Evolutionary conservation across 2,329 filamentous ascomycete genomes (phyloP), one percentile per base, ranked within the genome.

Genomic region (Nemania sp.): DNA sequence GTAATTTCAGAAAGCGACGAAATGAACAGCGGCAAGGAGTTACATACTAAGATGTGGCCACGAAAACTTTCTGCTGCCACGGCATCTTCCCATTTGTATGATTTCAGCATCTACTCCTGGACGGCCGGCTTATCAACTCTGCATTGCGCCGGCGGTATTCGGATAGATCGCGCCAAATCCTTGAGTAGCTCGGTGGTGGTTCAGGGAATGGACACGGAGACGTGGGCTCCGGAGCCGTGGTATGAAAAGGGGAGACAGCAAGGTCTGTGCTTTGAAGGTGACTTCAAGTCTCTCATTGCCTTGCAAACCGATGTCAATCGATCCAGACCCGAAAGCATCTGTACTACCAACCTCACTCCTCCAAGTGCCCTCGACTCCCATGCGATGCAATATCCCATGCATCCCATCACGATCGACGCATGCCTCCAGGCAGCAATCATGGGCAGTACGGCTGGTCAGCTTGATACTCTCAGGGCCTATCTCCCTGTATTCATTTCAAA

Each of bases 81-180:
- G 3, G 7, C 15, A 0, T 66, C 65, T 7, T 34, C 35, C 2
- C 40, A 57, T 29, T 65, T 62, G 62, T 51, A 59, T 18, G 67
- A 69, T 9, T 69, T 68, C 40, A 47, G 40, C 13, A 48, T 69
- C 5, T 65, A 62, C 2, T 69, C 67, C 0, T 54, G 53, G 51
- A 39, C 32, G 1, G 34, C 52, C 2, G 57, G 57, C 20, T 34
- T 59, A 5, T 39, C 59, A 0, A 62, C 56, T 1, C 12, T 59
- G 2, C 66, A 68, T 40, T 67, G 64, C 21, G 40, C 52, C 0
- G 66, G 64, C 1, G 61, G 55, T 11, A 59, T 68, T 15, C 51
- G 60, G 1, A 12, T 56, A 20, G 39, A 13, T 11, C 5, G n/a
- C 3, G 9, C 34, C n/a, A 11, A 42, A 17, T 15, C 13, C n/a